Evolutionary conservation across 371 early-diverging fungal genomes (phyloP).

Genomic region (Syncephalastrum racemosum): DNA sequence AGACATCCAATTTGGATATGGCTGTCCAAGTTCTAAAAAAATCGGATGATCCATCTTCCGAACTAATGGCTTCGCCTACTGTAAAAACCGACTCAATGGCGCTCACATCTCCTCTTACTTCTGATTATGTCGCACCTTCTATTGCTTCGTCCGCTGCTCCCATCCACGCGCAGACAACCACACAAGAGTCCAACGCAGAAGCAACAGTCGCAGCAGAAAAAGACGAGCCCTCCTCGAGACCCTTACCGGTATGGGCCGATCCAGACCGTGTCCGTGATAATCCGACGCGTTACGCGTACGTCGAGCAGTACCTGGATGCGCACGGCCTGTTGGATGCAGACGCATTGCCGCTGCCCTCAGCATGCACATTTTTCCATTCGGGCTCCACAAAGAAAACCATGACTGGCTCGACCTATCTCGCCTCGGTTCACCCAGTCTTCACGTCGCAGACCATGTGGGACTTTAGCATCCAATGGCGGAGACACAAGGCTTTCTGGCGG

Average conservation of each 20-base stretch:
- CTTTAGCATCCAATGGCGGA: constrained; percentile 56
- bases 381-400: constrained; percentile 18
- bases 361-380: constrained; percentile 48
- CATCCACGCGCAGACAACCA: not conserved
- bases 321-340: constrained; percentile 15
- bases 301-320: constrained; percentile 24
- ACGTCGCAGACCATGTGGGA: constrained; percentile 52
- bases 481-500: constrained; percentile 34
- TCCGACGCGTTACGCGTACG: constrained; percentile 28
- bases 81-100: too few species aligned
- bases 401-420: constrained; percentile 35
- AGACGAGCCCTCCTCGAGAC: constrained; percentile 11
- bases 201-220: constrained; percentile 7
- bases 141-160: not conserved
- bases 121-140: too few species aligned
- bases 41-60: too few species aligned
- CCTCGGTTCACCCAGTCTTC: constrained; percentile 48
- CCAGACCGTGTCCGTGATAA: constrained; percentile 31
- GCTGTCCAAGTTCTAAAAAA: too few species aligned
- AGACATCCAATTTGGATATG: too few species aligned
- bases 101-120: too few species aligned
- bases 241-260: constrained; percentile 42
- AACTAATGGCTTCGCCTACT: too few species aligned
- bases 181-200: not conserved
- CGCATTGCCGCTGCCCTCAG: constrained; percentile 19